A percentile compares a stretch with the other conserved stretches of the same genome.
Conservation (phyloP, 768 basidiomycete species). For the Rhodotorula babjevae region DNA sequence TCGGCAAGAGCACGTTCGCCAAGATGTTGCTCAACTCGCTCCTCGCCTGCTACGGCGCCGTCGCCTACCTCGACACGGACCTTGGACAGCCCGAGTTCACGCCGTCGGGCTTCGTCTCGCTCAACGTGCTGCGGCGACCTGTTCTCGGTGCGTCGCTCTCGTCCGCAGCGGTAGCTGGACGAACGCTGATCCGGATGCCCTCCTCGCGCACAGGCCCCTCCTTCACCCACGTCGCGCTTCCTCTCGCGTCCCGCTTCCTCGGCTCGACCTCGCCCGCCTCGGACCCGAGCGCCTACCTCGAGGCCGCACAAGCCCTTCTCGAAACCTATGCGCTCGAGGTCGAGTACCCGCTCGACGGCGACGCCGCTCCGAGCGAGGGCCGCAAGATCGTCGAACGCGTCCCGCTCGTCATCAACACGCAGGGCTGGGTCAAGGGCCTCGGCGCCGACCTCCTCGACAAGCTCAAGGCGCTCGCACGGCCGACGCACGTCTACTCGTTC, state of each 20-base stretch:
- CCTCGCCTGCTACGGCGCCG: slow-evolving; percentile 62
- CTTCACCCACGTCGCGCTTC: slow-evolving; percentile 73
- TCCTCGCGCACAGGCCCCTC: slow-evolving; percentile 53
- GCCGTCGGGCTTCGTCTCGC: slow-evolving; percentile 73
- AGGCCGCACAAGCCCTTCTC: slow-evolving; percentile 62
- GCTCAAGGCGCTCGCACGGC: slow-evolving; percentile 63
- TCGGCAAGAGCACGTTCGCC: slow-evolving; percentile 86
- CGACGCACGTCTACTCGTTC: slow-evolving; percentile 58
- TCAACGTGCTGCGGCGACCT: slow-evolving; percentile 65
- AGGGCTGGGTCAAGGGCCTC: slow-evolving; percentile 94
- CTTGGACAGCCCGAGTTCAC: slow-evolving; percentile 91
- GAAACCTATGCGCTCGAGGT: slow-evolving; percentile 62
- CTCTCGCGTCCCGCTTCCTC: slow-evolving; percentile 71
- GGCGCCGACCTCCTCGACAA: slow-evolving; percentile 70
- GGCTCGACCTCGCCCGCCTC: slow-evolving; percentile 73
- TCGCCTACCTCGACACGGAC: slow-evolving; percentile 90
- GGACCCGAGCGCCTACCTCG: slow-evolving; percentile 69
- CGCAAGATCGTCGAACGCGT: slow-evolving; percentile 55
- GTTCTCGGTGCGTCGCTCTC: slow-evolving; percentile 57
- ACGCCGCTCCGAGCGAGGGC: background rate
- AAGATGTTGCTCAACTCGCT: slow-evolving; percentile 68
- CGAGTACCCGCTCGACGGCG: slow-evolving; percentile 51
- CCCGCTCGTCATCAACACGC: slow-evolving; percentile 87
- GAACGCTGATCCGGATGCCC: background rate
- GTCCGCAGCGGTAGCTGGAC: no score